These are phyloP conservation scores for Mucor piriformis DNA, from an alignment of 371 early-diverging fungal genomes.

Conservation along the genomic window DNA sequence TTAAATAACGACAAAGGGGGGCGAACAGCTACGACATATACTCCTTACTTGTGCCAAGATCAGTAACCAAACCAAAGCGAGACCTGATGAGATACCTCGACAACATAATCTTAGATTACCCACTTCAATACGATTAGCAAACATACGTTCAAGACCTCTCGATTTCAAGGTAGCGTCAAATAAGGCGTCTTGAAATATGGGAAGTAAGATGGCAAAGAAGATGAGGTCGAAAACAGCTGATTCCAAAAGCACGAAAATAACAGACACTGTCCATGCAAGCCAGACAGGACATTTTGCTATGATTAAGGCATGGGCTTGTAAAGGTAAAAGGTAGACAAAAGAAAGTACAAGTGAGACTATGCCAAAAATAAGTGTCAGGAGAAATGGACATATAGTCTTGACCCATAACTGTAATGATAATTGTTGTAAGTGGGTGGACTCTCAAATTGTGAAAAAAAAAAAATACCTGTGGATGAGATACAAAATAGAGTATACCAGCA, in stretches of 20 bases:
- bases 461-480: constrained; percentile 53
- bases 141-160: constrained; percentile 54
- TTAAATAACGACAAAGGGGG: constrained; percentile 6
- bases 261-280: constrained; percentile 58
- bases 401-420: constrained; percentile 35
- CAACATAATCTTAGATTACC: constrained; percentile 41
- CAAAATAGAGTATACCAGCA: constrained; percentile 50
- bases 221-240: constrained; percentile 53
- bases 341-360: constrained; percentile 40
- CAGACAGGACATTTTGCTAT: constrained; percentile 57
- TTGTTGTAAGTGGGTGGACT: neutral
- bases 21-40: too few relatives aligned
- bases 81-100: constrained; percentile 42
- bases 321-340: constrained; percentile 42
- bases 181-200: constrained; percentile 57
- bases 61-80: constrained; percentile 31
- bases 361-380: constrained; percentile 44
- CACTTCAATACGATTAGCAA: constrained; percentile 41
- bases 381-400: constrained; percentile 47
- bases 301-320: constrained; percentile 62
- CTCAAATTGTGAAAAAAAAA: too few relatives aligned
- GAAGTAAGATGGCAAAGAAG: constrained; percentile 55
- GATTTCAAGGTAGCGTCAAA: constrained; percentile 60
- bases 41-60: constrained; percentile 25
- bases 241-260: constrained; percentile 59